Evolutionary conservation across 1,139 yeast genomes (phyloP), one percentile per base, ranked within the genome.

Genomic region (Geotrichum carabidarum): DNA sequence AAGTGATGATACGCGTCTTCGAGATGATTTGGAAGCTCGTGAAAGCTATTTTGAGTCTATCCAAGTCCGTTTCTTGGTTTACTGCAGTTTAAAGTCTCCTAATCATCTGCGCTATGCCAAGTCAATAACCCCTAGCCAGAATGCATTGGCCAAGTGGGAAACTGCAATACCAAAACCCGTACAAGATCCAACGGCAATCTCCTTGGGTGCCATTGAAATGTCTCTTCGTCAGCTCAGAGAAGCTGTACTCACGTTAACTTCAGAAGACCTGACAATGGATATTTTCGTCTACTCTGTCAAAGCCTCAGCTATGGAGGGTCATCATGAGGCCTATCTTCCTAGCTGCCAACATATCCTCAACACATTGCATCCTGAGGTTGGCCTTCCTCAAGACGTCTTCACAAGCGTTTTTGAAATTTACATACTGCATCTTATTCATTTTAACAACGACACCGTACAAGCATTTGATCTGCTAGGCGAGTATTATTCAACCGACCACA

Each of bases 141-240:
- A 18, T 7, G 41, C 35, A 18, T 44, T 38, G 5, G 45, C 43
- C 7, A 32, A 14, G n/a, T 44, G 47, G 47, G 15, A 18, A 5
- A 12, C 5, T 11, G 38, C 31, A 17, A 44, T 32, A 15, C 18
- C 12, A 14, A 31, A 44, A 12, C 47, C 32, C 9, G 14, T 44
- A 11, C 12, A 22, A 8, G 12, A n/a, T 5, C 47, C 47, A 17
- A 8, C 47, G 12, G 38, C 47, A 12, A 44, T 37, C 8, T 32
- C 47, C 14, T 14, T 49, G 12, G 47, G 36, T 12, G 41, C 50
- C n/a, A 50, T 53, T 35, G 41, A 34, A 35, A 50, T 43, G 41
- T 46, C 50, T 14, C 37, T 54, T 36, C 44, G 49, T 17, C 51
- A 51, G 43, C 53, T 51, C 8, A 46, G 47, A 5, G 57, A 54